These are phyloP conservation scores for Cyberlindnera xishuangbannaensis DNA, from an alignment of 805 yeast genomes.

Conservation along the genomic window DNA sequence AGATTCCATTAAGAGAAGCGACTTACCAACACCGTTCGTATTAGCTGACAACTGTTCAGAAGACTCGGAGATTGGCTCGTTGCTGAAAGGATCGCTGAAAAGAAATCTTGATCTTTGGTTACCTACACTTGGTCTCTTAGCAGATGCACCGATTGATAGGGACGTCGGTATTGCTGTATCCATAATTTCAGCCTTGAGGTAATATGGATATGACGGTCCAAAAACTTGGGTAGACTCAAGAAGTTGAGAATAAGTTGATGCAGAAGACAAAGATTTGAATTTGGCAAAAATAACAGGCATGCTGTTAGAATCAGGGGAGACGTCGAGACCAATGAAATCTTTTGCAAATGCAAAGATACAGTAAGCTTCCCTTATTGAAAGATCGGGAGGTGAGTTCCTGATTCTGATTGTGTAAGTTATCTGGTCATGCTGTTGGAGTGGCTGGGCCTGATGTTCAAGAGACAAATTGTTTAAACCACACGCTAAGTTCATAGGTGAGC, in stretches of 20 bases:
- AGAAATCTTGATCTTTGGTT: constrained; percentile 62
- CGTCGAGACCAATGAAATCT: constrained; percentile 50
- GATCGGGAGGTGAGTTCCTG: constrained; percentile 56
- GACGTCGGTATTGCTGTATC: constrained; percentile 22
- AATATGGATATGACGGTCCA: constrained; percentile 42
- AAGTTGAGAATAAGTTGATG: constrained; percentile 36
- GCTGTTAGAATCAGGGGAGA: constrained; percentile 31
- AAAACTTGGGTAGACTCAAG: constrained; percentile 39
- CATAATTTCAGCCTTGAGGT: constrained; percentile 36
- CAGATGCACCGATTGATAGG: constrained; percentile 21
- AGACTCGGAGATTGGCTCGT: constrained; percentile 23
- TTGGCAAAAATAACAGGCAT: constrained; percentile 38
- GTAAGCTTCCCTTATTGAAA: constrained; percentile 59
- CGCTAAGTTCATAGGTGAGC: constrained; percentile 21
- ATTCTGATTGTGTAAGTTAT: constrained; percentile 33
- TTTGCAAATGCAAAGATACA: constrained; percentile 64
- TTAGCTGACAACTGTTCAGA: constrained; percentile 17
- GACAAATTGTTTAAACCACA: constrained; percentile 17
- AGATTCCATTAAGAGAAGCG: constrained; percentile 35
- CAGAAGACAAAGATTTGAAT: constrained; percentile 39
- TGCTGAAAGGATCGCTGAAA: constrained; percentile 59
- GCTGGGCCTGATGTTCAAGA: constrained; percentile 5
- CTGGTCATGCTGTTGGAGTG: constrained; percentile 1
- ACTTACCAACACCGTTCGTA: constrained; percentile 34
- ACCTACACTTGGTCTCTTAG: constrained; percentile 50